phyloP scores from a whole-genome alignment of 2,329 filamentous ascomycete genomes.

The Metarhizium album region DNA sequence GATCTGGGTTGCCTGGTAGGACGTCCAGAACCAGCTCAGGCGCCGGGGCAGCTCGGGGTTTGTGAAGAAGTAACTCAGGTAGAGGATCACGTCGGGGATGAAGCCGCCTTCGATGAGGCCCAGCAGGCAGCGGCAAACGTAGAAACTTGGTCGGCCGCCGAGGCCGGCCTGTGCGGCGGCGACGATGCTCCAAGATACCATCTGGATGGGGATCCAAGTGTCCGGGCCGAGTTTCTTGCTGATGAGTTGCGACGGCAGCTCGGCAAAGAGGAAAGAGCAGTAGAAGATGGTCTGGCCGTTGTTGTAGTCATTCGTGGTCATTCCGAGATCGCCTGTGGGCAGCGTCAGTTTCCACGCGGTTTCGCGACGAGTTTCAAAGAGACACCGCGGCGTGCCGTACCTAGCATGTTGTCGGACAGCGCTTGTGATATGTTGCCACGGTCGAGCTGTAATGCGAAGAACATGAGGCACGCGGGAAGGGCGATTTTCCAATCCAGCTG shows the following conservation, averaged over 20 bases:
- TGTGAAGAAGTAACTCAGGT: conserved; percentile 23
- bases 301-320: conserved; percentile 29
- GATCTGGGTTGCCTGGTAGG: conserved; percentile 15
- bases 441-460: conserved; percentile 37
- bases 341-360: no score
- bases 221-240: conserved; percentile 39
- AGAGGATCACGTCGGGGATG: conserved; percentile 35
- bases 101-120: conserved; percentile 48
- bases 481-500: conserved; percentile 22
- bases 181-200: conserved; percentile 23
- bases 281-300: conserved; percentile 39
- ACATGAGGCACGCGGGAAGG: conserved; percentile 35
- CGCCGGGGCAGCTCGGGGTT: conserved; percentile 19
- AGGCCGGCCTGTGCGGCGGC: conserved; percentile 23
- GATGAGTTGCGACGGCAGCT: conserved; percentile 43
- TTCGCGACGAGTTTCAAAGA: no score
- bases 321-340: conserved; percentile 3
- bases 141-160: conserved; percentile 18
- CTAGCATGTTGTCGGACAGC: conserved; percentile 26
- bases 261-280: conserved; percentile 37
- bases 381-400: background rate
- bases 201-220: conserved; percentile 38
- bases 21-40: conserved; percentile 21
- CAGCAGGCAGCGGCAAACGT: conserved; percentile 23
- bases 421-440: conserved; percentile 25